These are phyloP conservation scores for Penicillium psychrofluorescens DNA, from an alignment of 495 filamentous ascomycete species.

Conservation along the genomic window DNA sequence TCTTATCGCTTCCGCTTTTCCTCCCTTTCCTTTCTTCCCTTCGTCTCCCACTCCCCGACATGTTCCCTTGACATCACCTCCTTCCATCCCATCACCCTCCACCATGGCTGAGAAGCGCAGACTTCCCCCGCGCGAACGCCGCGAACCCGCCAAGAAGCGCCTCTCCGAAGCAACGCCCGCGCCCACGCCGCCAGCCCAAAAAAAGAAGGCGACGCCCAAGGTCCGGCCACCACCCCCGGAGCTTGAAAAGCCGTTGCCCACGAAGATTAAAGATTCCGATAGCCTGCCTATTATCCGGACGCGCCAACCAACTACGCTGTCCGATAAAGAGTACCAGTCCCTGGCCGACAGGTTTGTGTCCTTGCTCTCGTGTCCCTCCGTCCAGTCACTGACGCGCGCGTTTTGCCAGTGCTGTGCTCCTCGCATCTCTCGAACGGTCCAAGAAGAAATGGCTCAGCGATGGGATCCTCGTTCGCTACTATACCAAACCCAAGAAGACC, in stretches of 20 bases:
- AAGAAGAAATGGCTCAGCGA: slow-evolving; percentile 84
- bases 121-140: slow-evolving; percentile 36
- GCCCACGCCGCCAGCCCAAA: slow-evolving; percentile 22
- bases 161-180: slow-evolving; percentile 29
- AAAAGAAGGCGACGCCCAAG: slow-evolving; percentile 28
- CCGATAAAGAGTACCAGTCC: slow-evolving; percentile 67
- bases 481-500: slow-evolving; percentile 81
- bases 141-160: slow-evolving; percentile 41
- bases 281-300: slow-evolving; percentile 66
- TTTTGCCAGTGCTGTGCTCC: slow-evolving; percentile 68
- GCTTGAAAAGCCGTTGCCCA: slow-evolving; percentile 50
- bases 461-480: slow-evolving; percentile 86
- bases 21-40: slow-evolving; percentile 12
- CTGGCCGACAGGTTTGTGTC: slow-evolving; percentile 67
- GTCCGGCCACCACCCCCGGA: slow-evolving; percentile 22
- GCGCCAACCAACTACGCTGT: slow-evolving; percentile 58
- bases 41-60: slow-evolving; percentile 1
- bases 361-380: too few species aligned
- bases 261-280: slow-evolving; percentile 57
- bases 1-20: slow-evolving; percentile 20
- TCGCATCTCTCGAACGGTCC: slow-evolving; percentile 75
- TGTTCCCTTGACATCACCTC: neutral
- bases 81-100: neutral
- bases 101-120: slow-evolving; percentile 42
- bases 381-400: too few species aligned